Evolutionary conservation across 2,329 filamentous ascomycete species (phyloP).

Genomic region (Rugonectria rugulosa): DNA sequence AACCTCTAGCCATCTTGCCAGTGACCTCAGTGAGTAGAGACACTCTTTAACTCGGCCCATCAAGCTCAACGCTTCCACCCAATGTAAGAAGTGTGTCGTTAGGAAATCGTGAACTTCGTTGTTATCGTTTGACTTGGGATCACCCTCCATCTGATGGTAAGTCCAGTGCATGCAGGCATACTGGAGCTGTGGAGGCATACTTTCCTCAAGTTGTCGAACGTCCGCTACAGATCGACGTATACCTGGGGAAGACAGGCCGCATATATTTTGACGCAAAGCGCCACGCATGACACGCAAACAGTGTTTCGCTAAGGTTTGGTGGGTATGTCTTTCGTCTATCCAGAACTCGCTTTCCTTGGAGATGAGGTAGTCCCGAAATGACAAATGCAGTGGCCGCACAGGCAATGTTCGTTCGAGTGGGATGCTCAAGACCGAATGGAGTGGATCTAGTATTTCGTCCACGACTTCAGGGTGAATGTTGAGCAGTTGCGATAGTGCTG

Average conservation of each 20-base stretch:
- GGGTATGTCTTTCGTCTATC: not conserved
- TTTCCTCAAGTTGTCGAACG: not conserved
- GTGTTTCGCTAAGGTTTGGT: not conserved
- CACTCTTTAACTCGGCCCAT: not conserved
- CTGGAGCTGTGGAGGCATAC: not conserved
- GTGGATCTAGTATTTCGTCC: not conserved
- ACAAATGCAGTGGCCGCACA: slow-evolving; percentile 2
- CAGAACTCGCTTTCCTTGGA: slow-evolving; percentile 1
- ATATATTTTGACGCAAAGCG: not conserved
- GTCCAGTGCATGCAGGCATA: slow-evolving; percentile 18
- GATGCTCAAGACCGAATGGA: slow-evolving; percentile 5
- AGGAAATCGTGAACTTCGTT: not conserved
- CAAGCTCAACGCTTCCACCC: not conserved
- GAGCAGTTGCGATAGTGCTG: slow-evolving; percentile 10
- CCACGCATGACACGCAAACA: not conserved
- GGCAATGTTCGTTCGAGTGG: not conserved
- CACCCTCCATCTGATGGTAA: not conserved
- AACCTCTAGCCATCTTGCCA: not conserved
- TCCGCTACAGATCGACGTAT: not conserved
- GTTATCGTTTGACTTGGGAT: not conserved
- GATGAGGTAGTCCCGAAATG: slow-evolving; percentile 3
- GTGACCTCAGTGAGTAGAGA: not conserved
- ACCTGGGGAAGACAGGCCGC: not conserved
- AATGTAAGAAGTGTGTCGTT: not conserved
- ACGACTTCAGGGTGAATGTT: not conserved